A percentile compares a stretch with the other conserved stretches of the same genome.
Evolutionary conservation across 2,329 filamentous ascomycete genomes (phyloP).

Genomic region (Emergomyces orientalis): DNA sequence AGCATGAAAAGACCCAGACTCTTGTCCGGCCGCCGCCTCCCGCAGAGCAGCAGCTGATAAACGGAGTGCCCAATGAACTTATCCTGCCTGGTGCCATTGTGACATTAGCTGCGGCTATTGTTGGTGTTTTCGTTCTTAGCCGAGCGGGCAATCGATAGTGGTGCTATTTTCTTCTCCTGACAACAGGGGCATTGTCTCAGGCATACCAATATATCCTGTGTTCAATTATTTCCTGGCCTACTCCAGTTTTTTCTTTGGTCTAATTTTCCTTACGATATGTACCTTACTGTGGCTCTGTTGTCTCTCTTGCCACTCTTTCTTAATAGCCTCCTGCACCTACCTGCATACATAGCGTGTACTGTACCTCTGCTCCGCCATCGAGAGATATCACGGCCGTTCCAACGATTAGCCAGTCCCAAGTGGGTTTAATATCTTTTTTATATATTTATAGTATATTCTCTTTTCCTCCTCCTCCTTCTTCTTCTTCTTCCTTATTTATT

Average conservation of each 20-base stretch:
- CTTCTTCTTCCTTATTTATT: too few species aligned
- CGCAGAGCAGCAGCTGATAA: slow-evolving; percentile 65
- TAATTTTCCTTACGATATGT: not conserved
- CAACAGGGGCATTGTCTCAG: not conserved
- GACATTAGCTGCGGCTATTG: slow-evolving; percentile 86
- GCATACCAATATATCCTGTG: not conserved
- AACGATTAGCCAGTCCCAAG: not conserved
- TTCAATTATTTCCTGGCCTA: not conserved
- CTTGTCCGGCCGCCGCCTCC: slow-evolving; percentile 40
- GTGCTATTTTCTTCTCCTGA: not conserved
- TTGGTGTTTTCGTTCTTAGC: slow-evolving; percentile 83
- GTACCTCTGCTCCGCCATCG: not conserved
- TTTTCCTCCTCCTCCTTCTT: not conserved
- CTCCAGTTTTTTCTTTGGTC: not conserved
- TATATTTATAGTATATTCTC: not conserved
- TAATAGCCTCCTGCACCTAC: not conserved
- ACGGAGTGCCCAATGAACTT: slow-evolving; percentile 87
- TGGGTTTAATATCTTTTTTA: not conserved
- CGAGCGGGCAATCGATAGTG: slow-evolving; percentile 35
- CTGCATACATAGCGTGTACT: not conserved
- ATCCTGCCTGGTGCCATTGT: slow-evolving; percentile 89
- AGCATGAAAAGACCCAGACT: slow-evolving; percentile 33
- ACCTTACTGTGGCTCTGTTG: not conserved
- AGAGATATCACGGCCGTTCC: not conserved
- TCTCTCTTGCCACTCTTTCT: not conserved